Percentiles rank a stretch among this genome's conserved stretches.
Conservation (phyloP, 1,139 yeast species). For the Kluyveromyces sp. region DNA sequence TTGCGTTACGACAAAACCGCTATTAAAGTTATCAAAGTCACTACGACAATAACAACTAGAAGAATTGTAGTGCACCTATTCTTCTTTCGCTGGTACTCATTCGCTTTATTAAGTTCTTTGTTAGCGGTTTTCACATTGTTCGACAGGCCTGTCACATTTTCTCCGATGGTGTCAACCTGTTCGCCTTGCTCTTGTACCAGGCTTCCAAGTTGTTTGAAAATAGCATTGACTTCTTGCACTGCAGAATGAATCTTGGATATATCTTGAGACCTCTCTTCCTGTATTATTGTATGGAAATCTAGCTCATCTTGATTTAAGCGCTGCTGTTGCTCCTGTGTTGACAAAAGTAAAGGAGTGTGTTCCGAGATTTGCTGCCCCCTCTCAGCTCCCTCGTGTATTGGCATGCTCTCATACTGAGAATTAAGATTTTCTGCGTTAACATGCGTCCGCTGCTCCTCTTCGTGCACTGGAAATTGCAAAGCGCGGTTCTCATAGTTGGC, state of each 20-base stretch:
- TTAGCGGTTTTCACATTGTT: conserved; percentile 65
- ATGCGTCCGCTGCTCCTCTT: conserved; percentile 1
- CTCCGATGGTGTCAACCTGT: conserved; percentile 76
- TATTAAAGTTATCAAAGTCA: conserved; percentile 34
- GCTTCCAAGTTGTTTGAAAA: conserved; percentile 72
- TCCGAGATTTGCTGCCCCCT: conserved; percentile 19
- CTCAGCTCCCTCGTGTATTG: conserved; percentile 37
- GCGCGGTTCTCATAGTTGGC: conserved; percentile 36
- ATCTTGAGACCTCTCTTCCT: conserved; percentile 68
- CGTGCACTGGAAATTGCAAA: conserved; percentile 28
- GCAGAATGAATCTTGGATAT: conserved; percentile 69
- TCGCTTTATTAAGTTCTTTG: conserved; percentile 62
- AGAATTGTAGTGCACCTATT: conserved; percentile 67
- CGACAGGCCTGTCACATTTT: conserved; percentile 61
- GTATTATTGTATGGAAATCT: conserved; percentile 62
- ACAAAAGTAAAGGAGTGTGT: conserved; percentile 21
- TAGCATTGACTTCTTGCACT: conserved; percentile 74
- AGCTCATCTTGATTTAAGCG: conserved; percentile 52
- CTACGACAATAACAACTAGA: conserved; percentile 39
- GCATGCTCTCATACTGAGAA: conserved; percentile 23
- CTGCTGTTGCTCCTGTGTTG: conserved; percentile 33
- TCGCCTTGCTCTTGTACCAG: conserved; percentile 79
- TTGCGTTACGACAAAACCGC: conserved; percentile 30
- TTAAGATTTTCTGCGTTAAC: conserved; percentile 9
- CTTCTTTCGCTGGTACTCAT: conserved; percentile 61